phyloP scores from a whole-genome alignment of 495 filamentous ascomycete species.

The Penicillium roqueforti region DNA sequence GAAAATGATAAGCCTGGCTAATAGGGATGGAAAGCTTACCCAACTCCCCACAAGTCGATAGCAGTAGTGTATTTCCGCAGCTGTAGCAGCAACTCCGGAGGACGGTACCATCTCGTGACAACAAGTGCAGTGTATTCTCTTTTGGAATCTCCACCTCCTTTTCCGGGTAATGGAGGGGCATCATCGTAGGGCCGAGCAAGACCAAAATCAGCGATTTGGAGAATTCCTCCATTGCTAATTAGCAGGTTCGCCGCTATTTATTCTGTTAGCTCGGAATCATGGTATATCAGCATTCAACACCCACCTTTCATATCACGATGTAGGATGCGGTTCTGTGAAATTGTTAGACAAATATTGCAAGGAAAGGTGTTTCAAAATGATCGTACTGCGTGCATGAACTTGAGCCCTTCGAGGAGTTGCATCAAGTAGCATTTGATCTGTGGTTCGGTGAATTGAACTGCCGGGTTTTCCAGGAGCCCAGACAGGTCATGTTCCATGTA shows the following conservation, averaged over 20 bases:
- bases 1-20: neutral
- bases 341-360: constrained; percentile 9
- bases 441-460: constrained; percentile 75
- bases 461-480: constrained; percentile 90
- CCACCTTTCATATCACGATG: constrained; percentile 93
- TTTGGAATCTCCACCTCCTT: constrained; percentile 76
- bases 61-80: constrained; percentile 87
- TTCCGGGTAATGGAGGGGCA: constrained; percentile 68
- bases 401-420: constrained; percentile 84
- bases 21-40: constrained; percentile 49
- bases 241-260: constrained; percentile 84
- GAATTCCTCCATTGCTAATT: constrained; percentile 88
- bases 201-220: constrained; percentile 97
- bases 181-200: constrained; percentile 93
- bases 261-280: constrained; percentile 21
- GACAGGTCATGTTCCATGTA: constrained; percentile 99
- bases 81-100: constrained; percentile 86
- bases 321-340: constrained; percentile 65
- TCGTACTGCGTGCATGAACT: constrained; percentile 77
- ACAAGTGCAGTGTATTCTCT: constrained; percentile 93
- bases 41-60: constrained; percentile 98
- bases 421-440: constrained; percentile 98
- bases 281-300: neutral
- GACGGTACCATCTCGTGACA: constrained; percentile 95
- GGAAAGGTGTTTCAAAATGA: neutral